These are phyloP conservation scores for Fusarium nygamai DNA, from an alignment of 2,329 filamentous ascomycete species.

Conservation along the genomic window DNA sequence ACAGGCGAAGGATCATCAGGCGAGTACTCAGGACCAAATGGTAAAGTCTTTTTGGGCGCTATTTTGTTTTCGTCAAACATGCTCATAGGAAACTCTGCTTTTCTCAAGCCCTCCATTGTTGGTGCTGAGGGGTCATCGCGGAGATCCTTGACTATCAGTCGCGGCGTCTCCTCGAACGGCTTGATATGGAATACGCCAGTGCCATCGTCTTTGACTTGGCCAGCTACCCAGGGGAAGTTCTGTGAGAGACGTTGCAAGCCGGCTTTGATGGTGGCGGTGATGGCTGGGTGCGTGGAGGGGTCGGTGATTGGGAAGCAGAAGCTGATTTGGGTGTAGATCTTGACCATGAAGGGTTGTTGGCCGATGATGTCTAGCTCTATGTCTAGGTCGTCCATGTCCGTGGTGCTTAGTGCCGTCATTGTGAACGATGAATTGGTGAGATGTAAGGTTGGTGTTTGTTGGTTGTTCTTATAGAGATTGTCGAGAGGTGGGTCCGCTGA, in stretches of 20 bases:
- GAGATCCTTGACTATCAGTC: constrained; percentile 56
- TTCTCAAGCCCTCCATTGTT: constrained; percentile 50
- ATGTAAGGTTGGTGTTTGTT: neutral
- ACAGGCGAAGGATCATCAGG: constrained; percentile 49
- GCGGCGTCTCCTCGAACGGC: constrained; percentile 44
- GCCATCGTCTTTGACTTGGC: constrained; percentile 49
- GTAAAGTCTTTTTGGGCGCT: constrained; percentile 54
- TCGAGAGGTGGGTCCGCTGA: neutral
- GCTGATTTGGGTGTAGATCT: constrained; percentile 59
- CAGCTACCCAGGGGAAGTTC: constrained; percentile 59
- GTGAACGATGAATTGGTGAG: neutral
- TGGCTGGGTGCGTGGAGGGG: constrained; percentile 29
- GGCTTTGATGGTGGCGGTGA: constrained; percentile 45
- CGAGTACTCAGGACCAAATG: constrained; percentile 38
- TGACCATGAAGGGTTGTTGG: constrained; percentile 50
- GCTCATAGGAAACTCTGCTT: constrained; percentile 54
- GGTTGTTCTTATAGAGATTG: neutral
- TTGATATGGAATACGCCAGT: constrained; percentile 53
- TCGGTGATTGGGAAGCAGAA: constrained; percentile 50
- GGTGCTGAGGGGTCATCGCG: constrained; percentile 48
- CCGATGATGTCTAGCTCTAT: constrained; percentile 54
- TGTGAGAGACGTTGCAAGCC: constrained; percentile 53
- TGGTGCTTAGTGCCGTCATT: constrained; percentile 2
- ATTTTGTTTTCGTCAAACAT: constrained; percentile 59
- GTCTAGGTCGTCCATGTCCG: constrained; percentile 6